Percentiles rank a stretch among this genome's conserved stretches.
These are phyloP conservation scores for Fusarium stilboides DNA, from an alignment of 2,329 filamentous ascomycete species.

Conservation along the genomic window DNA sequence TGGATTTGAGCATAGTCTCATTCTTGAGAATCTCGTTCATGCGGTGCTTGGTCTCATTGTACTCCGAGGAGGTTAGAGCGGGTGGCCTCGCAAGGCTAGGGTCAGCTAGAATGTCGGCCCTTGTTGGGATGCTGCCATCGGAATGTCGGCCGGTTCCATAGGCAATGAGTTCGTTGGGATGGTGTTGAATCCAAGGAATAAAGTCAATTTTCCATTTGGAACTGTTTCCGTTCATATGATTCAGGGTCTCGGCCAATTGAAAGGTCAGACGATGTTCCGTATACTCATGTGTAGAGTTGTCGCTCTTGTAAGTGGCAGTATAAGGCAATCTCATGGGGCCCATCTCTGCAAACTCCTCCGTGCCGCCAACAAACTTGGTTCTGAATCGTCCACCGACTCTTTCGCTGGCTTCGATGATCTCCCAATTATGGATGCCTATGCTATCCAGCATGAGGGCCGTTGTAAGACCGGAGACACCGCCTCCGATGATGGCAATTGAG, in stretches of 20 bases:
- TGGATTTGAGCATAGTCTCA: constrained; percentile 20
- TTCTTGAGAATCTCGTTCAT: constrained; percentile 39
- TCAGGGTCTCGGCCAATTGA: constrained; percentile 72
- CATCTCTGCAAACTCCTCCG: constrained; percentile 61
- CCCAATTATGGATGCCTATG: constrained; percentile 71
- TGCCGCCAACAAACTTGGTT: constrained; percentile 72
- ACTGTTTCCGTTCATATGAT: constrained; percentile 69
- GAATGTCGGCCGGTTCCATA: constrained; percentile 10
- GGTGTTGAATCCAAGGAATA: constrained; percentile 72
- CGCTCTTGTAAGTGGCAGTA: constrained; percentile 63
- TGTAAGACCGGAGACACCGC: constrained; percentile 76
- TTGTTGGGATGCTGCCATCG: constrained; percentile 6
- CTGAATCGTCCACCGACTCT: constrained; percentile 75
- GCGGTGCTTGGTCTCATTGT: constrained; percentile 19
- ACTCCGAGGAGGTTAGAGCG: constrained; percentile 6
- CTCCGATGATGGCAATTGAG: constrained; percentile 73
- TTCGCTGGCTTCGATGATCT: constrained; percentile 72
- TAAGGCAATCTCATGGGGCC: constrained; percentile 77
- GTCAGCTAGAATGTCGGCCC: constrained; percentile 10
- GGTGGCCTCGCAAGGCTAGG: constrained; percentile 13
- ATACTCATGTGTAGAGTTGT: constrained; percentile 71
- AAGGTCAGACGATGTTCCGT: constrained; percentile 76
- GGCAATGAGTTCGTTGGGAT: constrained; percentile 27
- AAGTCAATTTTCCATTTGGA: constrained; percentile 69
- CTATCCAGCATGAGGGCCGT: constrained; percentile 66